These are phyloP conservation scores for Acorus gramineus DNA, from an alignment of 106 monocot genomes.

Conservation along the genomic window DNA sequence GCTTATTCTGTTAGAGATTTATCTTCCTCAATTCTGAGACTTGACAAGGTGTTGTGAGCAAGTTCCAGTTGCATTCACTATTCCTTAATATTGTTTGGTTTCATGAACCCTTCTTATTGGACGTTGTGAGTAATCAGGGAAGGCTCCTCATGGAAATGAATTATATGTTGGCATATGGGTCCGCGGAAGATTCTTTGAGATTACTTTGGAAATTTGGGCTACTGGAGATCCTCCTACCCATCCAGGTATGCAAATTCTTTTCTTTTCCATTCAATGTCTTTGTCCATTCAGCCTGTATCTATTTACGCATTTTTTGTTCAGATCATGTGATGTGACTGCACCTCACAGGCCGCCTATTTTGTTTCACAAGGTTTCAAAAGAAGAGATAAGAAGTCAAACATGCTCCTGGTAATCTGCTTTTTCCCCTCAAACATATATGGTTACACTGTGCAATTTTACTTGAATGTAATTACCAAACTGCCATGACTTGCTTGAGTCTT, in stretches of 20 bases:
- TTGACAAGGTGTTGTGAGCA: slow-evolving; percentile 58
- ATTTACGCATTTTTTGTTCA: slow-evolving; percentile 12
- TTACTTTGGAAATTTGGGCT: slow-evolving; percentile 94
- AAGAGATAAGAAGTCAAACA: slow-evolving; percentile 68
- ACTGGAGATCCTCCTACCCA: slow-evolving; percentile 77
- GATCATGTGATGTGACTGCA: slow-evolving; percentile 12
- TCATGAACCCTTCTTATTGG: neutral
- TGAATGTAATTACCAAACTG: no score
- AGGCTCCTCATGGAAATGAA: slow-evolving; percentile 95
- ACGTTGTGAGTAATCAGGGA: slow-evolving; percentile 30
- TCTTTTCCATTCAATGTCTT: neutral
- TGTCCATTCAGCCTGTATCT: slow-evolving; percentile 4
- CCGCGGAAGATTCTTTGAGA: slow-evolving; percentile 81
- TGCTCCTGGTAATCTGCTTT: slow-evolving; percentile 58
- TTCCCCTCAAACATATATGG: no score
- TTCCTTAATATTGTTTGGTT: neutral
- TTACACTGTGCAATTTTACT: no score
- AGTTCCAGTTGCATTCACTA: neutral
- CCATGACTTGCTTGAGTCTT: no score
- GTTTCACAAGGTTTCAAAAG: slow-evolving; percentile 80
- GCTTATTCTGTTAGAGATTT: slow-evolving; percentile 67
- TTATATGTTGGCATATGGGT: slow-evolving; percentile 96
- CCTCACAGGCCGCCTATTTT: slow-evolving; percentile 85
- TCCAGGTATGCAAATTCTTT: slow-evolving; percentile 43
- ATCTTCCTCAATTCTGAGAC: slow-evolving; percentile 47